A percentile compares a stretch with the other conserved stretches of the same genome.
Evolutionary conservation across 192 early-diverging fungal genomes (phyloP).

Genomic region (Gigaspora rosea): DNA sequence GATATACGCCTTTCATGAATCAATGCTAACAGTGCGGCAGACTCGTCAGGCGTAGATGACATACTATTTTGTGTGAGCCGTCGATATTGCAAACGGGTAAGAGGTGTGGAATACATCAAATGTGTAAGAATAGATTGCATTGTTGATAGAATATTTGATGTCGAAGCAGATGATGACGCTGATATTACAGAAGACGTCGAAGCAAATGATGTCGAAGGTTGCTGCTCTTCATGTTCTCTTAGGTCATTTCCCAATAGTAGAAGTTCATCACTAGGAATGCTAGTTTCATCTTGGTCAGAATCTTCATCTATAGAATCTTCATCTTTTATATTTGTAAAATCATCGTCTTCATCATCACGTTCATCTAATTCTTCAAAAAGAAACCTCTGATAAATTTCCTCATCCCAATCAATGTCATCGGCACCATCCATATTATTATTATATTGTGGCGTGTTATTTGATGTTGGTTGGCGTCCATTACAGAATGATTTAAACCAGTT

Average conservation of each 20-base stretch:
- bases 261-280: slow-evolving; percentile 5
- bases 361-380: slow-evolving; percentile 24
- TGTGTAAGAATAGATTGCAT: slow-evolving; percentile 30
- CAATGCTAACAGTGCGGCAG: slow-evolving; percentile 5
- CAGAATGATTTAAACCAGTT: not conserved
- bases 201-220: not conserved
- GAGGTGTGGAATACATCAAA: slow-evolving; percentile 25
- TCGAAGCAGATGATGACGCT: not conserved
- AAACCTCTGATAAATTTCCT: slow-evolving; percentile 27
- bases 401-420: slow-evolving; percentile 24
- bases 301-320: not conserved
- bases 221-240: slow-evolving; percentile 20
- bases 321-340: not conserved
- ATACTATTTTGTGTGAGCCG: slow-evolving; percentile 2
- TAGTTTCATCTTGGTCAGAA: not conserved
- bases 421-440: not conserved
- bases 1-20: slow-evolving; percentile 17
- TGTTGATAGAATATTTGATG: not conserved
- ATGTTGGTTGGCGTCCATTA: not conserved
- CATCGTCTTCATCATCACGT: slow-evolving; percentile 20
- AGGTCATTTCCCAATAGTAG: slow-evolving; percentile 28
- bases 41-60: slow-evolving; percentile 14
- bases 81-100: slow-evolving; percentile 28
- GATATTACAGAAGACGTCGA: not conserved
- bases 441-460: not conserved